A percentile compares a stretch with the other conserved stretches of the same genome.
Evolutionary conservation across 2,329 filamentous ascomycete genomes (phyloP).

Genomic region (Lachnellula arida): DNA sequence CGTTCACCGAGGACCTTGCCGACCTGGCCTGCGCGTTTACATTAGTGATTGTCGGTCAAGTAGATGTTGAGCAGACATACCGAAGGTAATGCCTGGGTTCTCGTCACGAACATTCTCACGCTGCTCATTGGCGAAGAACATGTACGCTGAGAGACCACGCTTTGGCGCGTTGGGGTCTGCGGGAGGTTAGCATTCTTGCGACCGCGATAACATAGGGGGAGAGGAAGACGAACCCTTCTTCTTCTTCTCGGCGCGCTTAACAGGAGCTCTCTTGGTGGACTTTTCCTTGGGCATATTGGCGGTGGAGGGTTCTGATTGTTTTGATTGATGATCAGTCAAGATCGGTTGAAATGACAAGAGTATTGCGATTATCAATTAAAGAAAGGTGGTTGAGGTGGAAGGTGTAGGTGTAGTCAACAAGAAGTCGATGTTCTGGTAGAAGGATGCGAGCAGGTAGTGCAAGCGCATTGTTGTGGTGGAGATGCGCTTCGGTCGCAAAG

Average conservation of each 20-base stretch:
- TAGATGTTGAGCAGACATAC: constrained; percentile 44
- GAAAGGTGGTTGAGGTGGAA: constrained; percentile 9
- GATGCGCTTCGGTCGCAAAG: constrained; percentile 22
- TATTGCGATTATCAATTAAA: constrained; percentile 6
- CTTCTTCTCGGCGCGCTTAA: constrained; percentile 59
- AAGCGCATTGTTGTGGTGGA: constrained; percentile 5
- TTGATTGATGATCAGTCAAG: constrained; percentile 18
- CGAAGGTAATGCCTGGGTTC: constrained; percentile 96
- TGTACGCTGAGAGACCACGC: constrained; percentile 98
- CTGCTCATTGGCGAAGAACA: constrained; percentile 99
- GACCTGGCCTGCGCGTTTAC: constrained; percentile 64
- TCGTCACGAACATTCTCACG: constrained; percentile 97
- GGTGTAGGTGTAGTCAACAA: not conserved
- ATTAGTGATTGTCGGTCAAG: constrained; percentile 12
- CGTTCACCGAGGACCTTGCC: constrained; percentile 97
- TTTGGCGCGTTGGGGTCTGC: constrained; percentile 93
- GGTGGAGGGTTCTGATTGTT: constrained; percentile 15
- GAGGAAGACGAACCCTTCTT: constrained; percentile 59
- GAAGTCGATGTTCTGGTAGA: constrained; percentile 5
- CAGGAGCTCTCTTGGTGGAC: constrained; percentile 55
- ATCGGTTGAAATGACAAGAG: constrained; percentile 1
- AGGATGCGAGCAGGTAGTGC: constrained; percentile 8
- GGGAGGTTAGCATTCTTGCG: constrained; percentile 34
- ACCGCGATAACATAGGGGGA: not conserved
- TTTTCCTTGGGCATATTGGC: constrained; percentile 65